Base-by-base conservation (phyloP, 257 asterid species). In the Rauvolfia tetraphylla region DNA sequence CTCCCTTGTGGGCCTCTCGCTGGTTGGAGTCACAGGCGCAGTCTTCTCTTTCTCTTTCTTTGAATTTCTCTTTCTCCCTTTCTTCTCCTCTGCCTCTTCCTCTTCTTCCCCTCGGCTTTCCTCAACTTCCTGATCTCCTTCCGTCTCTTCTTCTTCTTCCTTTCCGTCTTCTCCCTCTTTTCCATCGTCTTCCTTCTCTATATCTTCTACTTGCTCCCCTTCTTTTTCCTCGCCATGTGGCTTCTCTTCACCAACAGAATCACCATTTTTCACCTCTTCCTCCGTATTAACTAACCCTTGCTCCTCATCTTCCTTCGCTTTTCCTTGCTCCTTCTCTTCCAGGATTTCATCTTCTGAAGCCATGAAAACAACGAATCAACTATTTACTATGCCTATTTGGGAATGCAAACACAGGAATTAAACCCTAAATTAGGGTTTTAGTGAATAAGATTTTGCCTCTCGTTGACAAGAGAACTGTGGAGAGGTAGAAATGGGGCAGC, bases 1-100 rank as follows among this genome's bases (percentile, higher is more conserved):
- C 81, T 93, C 97, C 86, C 98, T 90, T 0, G 92, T 85, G 2
- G 98, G 97, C 84, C 98, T 86, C 3, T 80, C 80, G n/a, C 70
- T 56, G 7, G 81, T 53, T 14, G 84, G 77, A 9, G 89, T 84
- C 75, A 72, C 86, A 2, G 92, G 90, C 10, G 90, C 78, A 34
- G 76, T 62, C 56, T 65, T 63, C 59, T 44, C 78, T 38, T 57
- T 53, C 33, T 23, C 49, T 27, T 76, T 68, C 67, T 75, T 75
- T 14, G 34, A 20, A 65, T 7, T 67, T 56, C 48, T 29, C 54
- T 46, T 79, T 67, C n/a, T 48, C 71, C 63, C 70, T 67, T 74
- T 62, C 54, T 56, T 79, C 34, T 54, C 33, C 42, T n/a, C n/a
- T n/a, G n/a, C n/a, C n/a, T 39, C 73, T 31, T 42, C 53, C 44